Base-by-base conservation (phyloP, 805 yeast species). In the Saccharomyces cerevisiae region DNA sequence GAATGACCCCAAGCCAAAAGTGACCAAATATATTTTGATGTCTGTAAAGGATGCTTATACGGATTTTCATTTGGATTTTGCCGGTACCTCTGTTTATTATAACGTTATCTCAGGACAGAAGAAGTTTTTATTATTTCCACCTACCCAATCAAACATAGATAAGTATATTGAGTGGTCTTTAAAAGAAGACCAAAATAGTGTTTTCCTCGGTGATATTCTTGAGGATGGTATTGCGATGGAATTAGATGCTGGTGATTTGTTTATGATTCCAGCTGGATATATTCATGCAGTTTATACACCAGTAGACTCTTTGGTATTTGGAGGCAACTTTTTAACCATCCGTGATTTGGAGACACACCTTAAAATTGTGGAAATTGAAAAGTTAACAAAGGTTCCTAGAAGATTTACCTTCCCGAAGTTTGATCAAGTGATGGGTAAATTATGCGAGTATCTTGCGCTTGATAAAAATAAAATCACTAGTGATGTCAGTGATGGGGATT, bases 191-290 rank as follows among this genome's bases (percentile, higher is more conserved):
- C 94, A 88, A 61, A 79, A 80, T 57, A 73, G 76, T 11, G 68
- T 73, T 8, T 89, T 92, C 81, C 80, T 86, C 57, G 85, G 85
- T 0, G 84, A 82, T 50, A 68, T 79, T 53, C 53, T 70, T 26
- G 72, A 72, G 41, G 66, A 69, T 6, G 88, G 89, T 21, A 72
- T 82, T 50, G 78, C 79, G 51, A 82, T 84, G 17, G 75, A 76
- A 6, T 63, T 86, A 22, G 52, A 59, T 0, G 70, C 80, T 1
- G 95, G 95, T 0, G 96, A 90, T 63, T 75, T 89, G 27, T 77
- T 90, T 70, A 75, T 89, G 13, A 84, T 90, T 21, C 97, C 97
- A 2, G 83, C 94, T 46, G 96, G 96, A 0, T 90, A 96, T 95
- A 89, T 90, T 50, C 97, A 90, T 69, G 83, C 94, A 0, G 97